These are phyloP conservation scores for Centella asiatica DNA, from an alignment of 129 eudicot genomes.

Conservation along the genomic window DNA sequence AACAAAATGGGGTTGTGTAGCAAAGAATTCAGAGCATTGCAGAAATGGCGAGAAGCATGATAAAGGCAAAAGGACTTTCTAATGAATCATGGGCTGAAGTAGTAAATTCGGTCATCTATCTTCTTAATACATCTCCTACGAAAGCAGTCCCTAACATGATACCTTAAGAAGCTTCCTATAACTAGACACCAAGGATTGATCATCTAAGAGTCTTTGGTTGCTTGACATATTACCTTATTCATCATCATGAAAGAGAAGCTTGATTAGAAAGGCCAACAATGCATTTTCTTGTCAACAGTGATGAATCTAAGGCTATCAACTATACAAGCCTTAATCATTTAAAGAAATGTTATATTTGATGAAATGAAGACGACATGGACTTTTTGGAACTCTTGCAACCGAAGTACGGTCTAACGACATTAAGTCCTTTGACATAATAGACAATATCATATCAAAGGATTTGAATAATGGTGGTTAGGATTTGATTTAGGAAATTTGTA, in stretches of 20 bases:
- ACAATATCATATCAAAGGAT: too few species aligned
- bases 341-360: neutral
- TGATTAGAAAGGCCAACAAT: neutral
- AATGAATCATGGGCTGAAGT: neutral
- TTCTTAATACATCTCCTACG: neutral
- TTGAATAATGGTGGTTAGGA: too few species aligned
- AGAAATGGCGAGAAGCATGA: neutral
- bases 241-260: neutral
- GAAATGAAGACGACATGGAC: neutral
- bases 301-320: neutral
- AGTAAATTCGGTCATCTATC: neutral
- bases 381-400: too few species aligned
- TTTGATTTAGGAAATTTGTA: too few species aligned
- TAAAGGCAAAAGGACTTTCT: neutral
- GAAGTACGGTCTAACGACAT: neutral
- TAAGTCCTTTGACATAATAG: neutral
- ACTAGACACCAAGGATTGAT: neutral
- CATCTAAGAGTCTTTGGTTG: constrained; percentile 6
- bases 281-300: neutral
- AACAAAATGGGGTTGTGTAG: neutral
- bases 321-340: neutral
- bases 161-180: constrained; percentile 3
- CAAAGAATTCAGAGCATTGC: neutral
- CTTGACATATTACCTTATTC: neutral
- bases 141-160: neutral